Percentiles rank a stretch among this genome's conserved stretches.
phyloP scores from a whole-genome alignment of 177 flowering plant species.

The Vitis hybrid region DNA sequence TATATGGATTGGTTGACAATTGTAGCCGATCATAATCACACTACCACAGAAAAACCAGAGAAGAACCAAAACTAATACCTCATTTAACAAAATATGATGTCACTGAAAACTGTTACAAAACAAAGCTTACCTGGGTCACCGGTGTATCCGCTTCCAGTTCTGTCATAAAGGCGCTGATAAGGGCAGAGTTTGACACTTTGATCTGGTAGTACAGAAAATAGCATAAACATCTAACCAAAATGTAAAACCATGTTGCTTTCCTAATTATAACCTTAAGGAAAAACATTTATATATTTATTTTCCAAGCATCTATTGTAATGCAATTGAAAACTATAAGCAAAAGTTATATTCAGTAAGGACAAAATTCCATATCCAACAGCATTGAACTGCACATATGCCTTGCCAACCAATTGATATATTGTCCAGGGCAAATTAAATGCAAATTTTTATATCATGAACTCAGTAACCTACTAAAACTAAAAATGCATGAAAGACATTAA shows the following conservation, averaged over 20 bases:
- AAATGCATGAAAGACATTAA: too few relatives aligned
- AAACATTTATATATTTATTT: too few relatives aligned
- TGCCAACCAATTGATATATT: too few relatives aligned
- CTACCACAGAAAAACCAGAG: slow-evolving; percentile 30
- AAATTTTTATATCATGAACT: too few relatives aligned
- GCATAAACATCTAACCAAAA: background rate
- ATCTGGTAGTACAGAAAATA: slow-evolving; percentile 48
- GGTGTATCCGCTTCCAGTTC: slow-evolving; percentile 87
- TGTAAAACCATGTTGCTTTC: background rate
- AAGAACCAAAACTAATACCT: background rate
- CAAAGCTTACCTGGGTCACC: slow-evolving; percentile 66
- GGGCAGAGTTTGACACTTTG: slow-evolving; percentile 97
- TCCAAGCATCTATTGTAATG: too few relatives aligned
- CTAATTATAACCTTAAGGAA: too few relatives aligned
- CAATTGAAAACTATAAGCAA: too few relatives aligned
- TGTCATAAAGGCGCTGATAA: slow-evolving; percentile 95
- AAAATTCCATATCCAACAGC: too few relatives aligned
- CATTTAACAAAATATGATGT: background rate
- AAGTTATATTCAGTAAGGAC: too few relatives aligned
- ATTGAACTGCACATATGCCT: too few relatives aligned
- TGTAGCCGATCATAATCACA: slow-evolving; percentile 93
- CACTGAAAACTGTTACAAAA: background rate
- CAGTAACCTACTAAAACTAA: too few relatives aligned
- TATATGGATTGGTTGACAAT: slow-evolving; percentile 68
- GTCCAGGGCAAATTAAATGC: too few relatives aligned